Percentiles rank a stretch among this genome's conserved stretches.
phyloP scores from a whole-genome alignment of 371 early-diverging fungal species.

The Circinella umbellata region DNA sequence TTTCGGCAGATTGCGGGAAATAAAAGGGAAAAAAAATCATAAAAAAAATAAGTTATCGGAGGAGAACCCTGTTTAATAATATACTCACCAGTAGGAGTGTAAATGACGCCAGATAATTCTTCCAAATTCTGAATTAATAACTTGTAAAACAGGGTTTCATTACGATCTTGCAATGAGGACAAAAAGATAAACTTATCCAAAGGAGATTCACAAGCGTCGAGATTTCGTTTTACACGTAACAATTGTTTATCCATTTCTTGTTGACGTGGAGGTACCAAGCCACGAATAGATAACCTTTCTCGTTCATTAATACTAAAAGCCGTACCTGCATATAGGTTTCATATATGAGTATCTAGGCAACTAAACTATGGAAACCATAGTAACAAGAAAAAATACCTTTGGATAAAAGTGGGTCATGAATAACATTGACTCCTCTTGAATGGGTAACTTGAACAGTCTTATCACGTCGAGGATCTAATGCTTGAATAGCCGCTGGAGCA shows the following conservation, averaged over 20 bases:
- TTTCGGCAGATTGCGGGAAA: constrained; percentile 23
- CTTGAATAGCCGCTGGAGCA: constrained; percentile 23
- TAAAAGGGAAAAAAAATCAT: background rate
- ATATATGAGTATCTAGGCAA: background rate
- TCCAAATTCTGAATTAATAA: constrained; percentile 63
- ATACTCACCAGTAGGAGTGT: constrained; percentile 50
- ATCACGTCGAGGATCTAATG: constrained; percentile 60
- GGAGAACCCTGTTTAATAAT: background rate
- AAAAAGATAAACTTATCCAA: constrained; percentile 65
- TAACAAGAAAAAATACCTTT: constrained; percentile 38
- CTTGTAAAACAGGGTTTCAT: constrained; percentile 71
- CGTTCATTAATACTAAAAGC: constrained; percentile 69
- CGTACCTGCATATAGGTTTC: constrained; percentile 44
- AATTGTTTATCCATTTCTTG: constrained; percentile 72
- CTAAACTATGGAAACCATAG: too few relatives aligned
- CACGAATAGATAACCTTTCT: constrained; percentile 71
- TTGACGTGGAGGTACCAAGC: constrained; percentile 67
- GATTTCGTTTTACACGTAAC: constrained; percentile 61
- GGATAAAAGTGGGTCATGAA: constrained; percentile 64
- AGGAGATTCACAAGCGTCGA: constrained; percentile 61
- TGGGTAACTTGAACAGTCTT: constrained; percentile 60
- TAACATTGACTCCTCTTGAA: constrained; percentile 62
- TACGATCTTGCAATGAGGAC: constrained; percentile 59
- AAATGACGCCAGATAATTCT: constrained; percentile 53
- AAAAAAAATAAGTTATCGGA: too few relatives aligned